A percentile compares a stretch with the other conserved stretches of the same genome.
Evolutionary conservation across 2,329 filamentous ascomycete species (phyloP).

Genomic region (Cladophialophora bantiana): DNA sequence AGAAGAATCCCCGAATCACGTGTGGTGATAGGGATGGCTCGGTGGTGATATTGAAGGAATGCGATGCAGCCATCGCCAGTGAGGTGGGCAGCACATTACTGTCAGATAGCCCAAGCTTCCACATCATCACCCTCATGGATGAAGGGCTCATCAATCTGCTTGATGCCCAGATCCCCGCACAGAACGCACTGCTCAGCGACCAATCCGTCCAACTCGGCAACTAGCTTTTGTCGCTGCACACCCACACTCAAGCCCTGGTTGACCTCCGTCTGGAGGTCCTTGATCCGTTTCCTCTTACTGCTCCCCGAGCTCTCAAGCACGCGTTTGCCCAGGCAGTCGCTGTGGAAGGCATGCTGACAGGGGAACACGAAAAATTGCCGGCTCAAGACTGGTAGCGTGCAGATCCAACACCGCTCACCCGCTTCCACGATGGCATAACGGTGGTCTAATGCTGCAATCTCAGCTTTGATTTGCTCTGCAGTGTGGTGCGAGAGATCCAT

Average conservation of each 20-base stretch:
- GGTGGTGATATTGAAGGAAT: not conserved
- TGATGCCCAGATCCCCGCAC: conserved; percentile 94
- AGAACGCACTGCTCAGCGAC: conserved; percentile 91
- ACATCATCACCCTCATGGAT: conserved; percentile 74
- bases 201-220: conserved; percentile 88
- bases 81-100: not conserved
- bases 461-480: conserved; percentile 85
- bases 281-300: conserved; percentile 78
- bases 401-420: conserved; percentile 91
- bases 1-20: conserved; percentile 12
- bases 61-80: not conserved
- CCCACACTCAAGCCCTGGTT: conserved; percentile 75
- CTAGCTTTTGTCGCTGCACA: conserved; percentile 77
- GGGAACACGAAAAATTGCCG: conserved; percentile 98
- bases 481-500: conserved; percentile 95
- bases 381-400: conserved; percentile 82
- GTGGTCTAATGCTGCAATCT: conserved; percentile 83
- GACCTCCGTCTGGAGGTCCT: conserved; percentile 83
- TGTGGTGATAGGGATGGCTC: not conserved
- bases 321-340: conserved; percentile 86
- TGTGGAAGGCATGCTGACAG: conserved; percentile 97
- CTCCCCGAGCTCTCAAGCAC: conserved; percentile 82
- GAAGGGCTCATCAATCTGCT: conserved; percentile 92
- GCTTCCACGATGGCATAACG: conserved; percentile 97
- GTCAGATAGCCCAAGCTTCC: conserved; percentile 78